A percentile compares a stretch with the other conserved stretches of the same genome.
Evolutionary conservation across 2,329 filamentous ascomycete species (phyloP).

Genomic region (Ophiostoma piceae): DNA sequence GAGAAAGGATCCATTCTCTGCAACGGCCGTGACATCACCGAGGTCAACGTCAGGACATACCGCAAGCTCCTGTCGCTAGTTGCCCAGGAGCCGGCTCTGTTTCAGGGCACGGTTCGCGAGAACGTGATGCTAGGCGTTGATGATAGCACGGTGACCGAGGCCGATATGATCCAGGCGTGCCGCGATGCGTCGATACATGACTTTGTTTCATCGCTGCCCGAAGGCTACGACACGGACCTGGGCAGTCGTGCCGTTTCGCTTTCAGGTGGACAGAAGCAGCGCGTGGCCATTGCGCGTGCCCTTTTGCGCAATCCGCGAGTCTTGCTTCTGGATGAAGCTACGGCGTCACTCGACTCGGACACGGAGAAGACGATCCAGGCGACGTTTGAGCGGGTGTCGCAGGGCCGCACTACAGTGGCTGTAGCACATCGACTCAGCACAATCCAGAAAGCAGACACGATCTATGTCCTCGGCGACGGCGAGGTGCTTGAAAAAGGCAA

Average conservation of each 20-base stretch:
- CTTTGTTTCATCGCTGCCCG: conserved; percentile 53
- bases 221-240: conserved; percentile 48
- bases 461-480: conserved; percentile 69
- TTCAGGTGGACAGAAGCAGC: conserved; percentile 72
- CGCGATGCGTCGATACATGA: conserved; percentile 64
- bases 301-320: conserved; percentile 48
- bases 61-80: conserved; percentile 63
- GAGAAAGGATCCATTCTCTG: conserved; percentile 59
- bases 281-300: conserved; percentile 52
- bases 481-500: conserved; percentile 51
- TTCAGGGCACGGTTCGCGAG: conserved; percentile 62
- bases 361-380: conserved; percentile 57
- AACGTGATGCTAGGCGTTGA: conserved; percentile 64
- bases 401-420: conserved; percentile 61
- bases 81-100: conserved; percentile 68
- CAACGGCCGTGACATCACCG: conserved; percentile 55
- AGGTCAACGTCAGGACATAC: conserved; percentile 57
- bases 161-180: conserved; percentile 48
- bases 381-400: conserved; percentile 54
- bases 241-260: conserved; percentile 63
- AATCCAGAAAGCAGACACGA: conserved; percentile 34
- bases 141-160: conserved; percentile 47
- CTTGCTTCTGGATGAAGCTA: conserved; percentile 56
- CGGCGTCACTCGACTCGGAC: conserved; percentile 54
- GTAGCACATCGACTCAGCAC: conserved; percentile 63